Conservation (phyloP, 495 filamentous ascomycete species). For the Penicillium desertorum region DNA sequence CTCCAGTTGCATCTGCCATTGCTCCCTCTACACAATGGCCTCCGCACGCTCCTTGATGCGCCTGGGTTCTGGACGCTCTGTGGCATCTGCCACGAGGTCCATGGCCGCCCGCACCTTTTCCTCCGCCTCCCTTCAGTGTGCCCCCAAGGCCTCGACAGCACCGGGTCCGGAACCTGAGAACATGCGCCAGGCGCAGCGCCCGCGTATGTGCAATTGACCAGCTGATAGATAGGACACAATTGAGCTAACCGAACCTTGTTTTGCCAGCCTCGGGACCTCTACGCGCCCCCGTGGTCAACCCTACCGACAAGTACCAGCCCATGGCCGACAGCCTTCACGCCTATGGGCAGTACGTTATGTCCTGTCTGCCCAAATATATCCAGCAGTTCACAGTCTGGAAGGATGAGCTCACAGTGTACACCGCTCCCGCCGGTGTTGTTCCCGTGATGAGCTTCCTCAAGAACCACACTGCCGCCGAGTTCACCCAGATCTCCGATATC, state of each 20-base stretch:
- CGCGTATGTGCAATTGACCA: conserved; percentile 48
- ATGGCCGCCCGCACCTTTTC: conserved; percentile 55
- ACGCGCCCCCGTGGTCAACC: conserved; percentile 81
- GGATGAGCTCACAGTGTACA: conserved; percentile 94
- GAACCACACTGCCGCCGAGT: conserved; percentile 96
- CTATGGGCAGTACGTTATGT: conserved; percentile 96
- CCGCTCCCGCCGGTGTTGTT: conserved; percentile 79
- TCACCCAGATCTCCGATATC: conserved; percentile 87
- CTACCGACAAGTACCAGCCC: conserved; percentile 83
- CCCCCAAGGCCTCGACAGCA: conserved; percentile 52
- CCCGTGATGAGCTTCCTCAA: conserved; percentile 95
- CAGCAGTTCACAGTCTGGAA: conserved; percentile 99
- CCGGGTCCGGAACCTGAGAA: conserved; percentile 54
- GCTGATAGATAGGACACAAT: conserved; percentile 7
- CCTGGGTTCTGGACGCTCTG: conserved; percentile 60
- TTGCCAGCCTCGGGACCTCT: conserved; percentile 58
- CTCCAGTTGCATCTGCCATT: conserved; percentile 30
- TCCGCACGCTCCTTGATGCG: conserved; percentile 63
- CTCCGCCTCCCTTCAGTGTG: conserved; percentile 53
- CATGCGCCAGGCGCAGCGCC: conserved; percentile 63
- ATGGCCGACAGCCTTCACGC: conserved; percentile 82
- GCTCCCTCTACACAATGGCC: conserved; percentile 42
- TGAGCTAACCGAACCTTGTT: conserved; percentile 21
- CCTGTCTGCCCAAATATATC: conserved; percentile 93
- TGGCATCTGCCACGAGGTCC: conserved; percentile 58